Evolutionary conservation across 192 early-diverging fungal species (phyloP).

Genomic region (Funneliformis mosseae): DNA sequence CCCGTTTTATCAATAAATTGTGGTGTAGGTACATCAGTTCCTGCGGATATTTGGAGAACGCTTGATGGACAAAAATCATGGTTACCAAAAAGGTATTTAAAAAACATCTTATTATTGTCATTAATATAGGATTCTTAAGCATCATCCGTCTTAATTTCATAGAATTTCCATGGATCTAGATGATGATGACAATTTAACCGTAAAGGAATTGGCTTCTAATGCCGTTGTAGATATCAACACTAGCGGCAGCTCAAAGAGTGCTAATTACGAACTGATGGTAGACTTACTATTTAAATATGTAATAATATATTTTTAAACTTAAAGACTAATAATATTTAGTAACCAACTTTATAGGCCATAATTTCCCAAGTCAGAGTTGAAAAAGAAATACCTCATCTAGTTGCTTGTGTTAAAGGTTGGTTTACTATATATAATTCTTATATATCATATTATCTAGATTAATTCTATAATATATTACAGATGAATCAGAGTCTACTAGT

Average conservation of each 20-base stretch:
- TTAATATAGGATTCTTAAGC: neutral
- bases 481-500: conserved; percentile 36
- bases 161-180: conserved; percentile 58
- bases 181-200: conserved; percentile 44
- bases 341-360: conserved; percentile 42
- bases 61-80: conserved; percentile 44
- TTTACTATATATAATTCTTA: neutral
- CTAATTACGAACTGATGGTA: conserved; percentile 70
- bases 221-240: conserved; percentile 36
- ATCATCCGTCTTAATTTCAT: neutral
- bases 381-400: conserved; percentile 69
- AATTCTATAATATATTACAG: conserved; percentile 19
- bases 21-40: conserved; percentile 58
- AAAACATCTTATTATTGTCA: conserved; percentile 21
- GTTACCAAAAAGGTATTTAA: conserved; percentile 52
- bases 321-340: neutral
- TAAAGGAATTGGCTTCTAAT: conserved; percentile 40
- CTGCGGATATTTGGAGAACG: conserved; percentile 53
- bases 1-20: conserved; percentile 81
- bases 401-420: conserved; percentile 41
- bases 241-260: conserved; percentile 34
- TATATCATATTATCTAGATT: neutral
- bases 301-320: neutral
- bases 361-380: conserved; percentile 57
- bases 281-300: neutral